Evolutionary conservation across 805 yeast genomes (phyloP).

Genomic region (Starmerella powellii): DNA sequence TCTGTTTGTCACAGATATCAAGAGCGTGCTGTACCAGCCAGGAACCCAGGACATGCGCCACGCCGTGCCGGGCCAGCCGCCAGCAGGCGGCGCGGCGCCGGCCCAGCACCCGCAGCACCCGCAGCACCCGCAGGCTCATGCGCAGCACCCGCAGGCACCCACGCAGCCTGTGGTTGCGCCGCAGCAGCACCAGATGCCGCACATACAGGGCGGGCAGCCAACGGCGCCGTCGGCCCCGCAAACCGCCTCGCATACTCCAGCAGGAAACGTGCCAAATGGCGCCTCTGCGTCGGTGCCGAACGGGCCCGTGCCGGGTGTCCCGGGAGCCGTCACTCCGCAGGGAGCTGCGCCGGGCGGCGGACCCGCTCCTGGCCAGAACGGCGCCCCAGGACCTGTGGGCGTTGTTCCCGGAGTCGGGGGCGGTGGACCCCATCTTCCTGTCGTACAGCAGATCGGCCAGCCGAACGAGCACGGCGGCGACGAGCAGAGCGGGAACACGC

Average conservation of each 20-base stretch:
- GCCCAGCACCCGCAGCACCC: slow-evolving; percentile 1
- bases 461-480: neutral
- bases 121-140: slow-evolving; percentile 8
- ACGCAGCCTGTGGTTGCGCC: neutral
- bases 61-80: neutral
- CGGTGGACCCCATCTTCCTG: slow-evolving; percentile 1
- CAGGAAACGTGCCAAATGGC: too few species aligned
- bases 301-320: neutral
- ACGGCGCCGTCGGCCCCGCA: too few species aligned
- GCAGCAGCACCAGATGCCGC: neutral
- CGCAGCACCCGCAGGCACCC: slow-evolving; percentile 20
- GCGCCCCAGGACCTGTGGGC: slow-evolving; percentile 4
- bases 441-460: slow-evolving; percentile 5
- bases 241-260: too few species aligned
- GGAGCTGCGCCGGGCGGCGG: neutral
- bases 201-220: neutral
- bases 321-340: neutral
- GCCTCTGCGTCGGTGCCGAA: neutral
- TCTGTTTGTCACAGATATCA: slow-evolving; percentile 61
- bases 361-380: neutral
- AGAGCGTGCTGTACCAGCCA: slow-evolving; percentile 32
- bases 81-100: neutral
- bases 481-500: slow-evolving; percentile 3
- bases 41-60: slow-evolving; percentile 11
- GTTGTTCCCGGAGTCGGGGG: slow-evolving; percentile 1